Conservation (phyloP, 345 rosid species). For the Bruguiera gymnorhiza region DNA sequence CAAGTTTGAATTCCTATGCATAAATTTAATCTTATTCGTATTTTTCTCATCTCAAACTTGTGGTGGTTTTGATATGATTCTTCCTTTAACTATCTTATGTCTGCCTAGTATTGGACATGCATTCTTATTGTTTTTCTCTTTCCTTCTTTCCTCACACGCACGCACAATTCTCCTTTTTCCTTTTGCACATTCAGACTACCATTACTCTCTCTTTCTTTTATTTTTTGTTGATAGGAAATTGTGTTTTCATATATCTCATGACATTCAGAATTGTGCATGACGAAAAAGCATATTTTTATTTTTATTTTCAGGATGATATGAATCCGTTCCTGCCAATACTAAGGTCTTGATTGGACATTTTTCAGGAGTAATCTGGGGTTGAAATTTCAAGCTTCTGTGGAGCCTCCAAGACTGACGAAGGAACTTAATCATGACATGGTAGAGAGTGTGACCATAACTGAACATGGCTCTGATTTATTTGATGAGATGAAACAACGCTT, state of each 20-base stretch:
- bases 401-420: constrained; percentile 32
- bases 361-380: constrained; percentile 38
- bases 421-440: constrained; percentile 33
- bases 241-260: background rate
- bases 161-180: too few relatives aligned
- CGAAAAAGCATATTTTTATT: constrained; percentile 37
- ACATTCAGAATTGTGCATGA: constrained; percentile 25
- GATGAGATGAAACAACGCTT: constrained; percentile 66
- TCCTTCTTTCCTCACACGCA: too few relatives aligned
- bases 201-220: constrained; percentile 8
- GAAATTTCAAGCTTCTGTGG: constrained; percentile 38
- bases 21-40: too few relatives aligned
- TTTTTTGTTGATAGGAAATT: constrained; percentile 26
- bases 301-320: background rate
- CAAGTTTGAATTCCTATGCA: too few relatives aligned
- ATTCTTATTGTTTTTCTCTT: too few relatives aligned
- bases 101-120: too few relatives aligned
- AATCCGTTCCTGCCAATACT: constrained; percentile 10
- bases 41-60: too few relatives aligned
- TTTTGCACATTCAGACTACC: too few relatives aligned
- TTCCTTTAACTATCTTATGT: too few relatives aligned
- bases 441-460: constrained; percentile 30
- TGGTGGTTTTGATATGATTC: too few relatives aligned
- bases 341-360: constrained; percentile 14
- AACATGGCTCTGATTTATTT: constrained; percentile 36